These are phyloP conservation scores for Myxozyma nipponensis DNA, from an alignment of 805 yeast genomes.

Conservation along the genomic window DNA sequence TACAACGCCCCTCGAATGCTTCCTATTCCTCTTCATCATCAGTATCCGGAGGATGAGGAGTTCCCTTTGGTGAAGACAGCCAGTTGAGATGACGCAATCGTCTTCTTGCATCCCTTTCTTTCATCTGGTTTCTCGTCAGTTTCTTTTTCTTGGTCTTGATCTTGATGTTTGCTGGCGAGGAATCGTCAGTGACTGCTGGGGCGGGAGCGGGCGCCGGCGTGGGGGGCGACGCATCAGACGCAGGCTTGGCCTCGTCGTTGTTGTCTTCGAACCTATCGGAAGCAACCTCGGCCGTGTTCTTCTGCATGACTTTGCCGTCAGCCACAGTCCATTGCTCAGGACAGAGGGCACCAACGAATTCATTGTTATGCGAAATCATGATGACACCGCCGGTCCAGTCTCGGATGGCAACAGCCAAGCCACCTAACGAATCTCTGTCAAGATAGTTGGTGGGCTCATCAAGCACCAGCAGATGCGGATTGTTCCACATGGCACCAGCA, in stretches of 20 bases:
- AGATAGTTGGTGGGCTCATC: constrained; percentile 98
- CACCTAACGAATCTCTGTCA: constrained; percentile 97
- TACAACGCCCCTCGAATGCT: not conserved
- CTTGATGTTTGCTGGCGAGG: constrained; percentile 94
- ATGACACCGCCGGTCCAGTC: constrained; percentile 99
- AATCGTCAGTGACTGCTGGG: constrained; percentile 50
- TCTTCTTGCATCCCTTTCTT: constrained; percentile 86
- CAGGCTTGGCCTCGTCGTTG: constrained; percentile 45
- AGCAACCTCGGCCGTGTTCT: constrained; percentile 75
- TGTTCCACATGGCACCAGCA: constrained; percentile 99
- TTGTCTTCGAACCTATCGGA: constrained; percentile 78
- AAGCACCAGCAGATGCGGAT: constrained; percentile 90
- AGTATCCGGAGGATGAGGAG: constrained; percentile 90
- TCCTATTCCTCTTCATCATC: constrained; percentile 73
- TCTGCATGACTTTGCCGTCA: constrained; percentile 82
- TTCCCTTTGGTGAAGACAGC: constrained; percentile 95
- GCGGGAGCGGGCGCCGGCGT: constrained; percentile 26
- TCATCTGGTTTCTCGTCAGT: constrained; percentile 95
- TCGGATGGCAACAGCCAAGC: constrained; percentile 93
- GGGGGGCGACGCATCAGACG: constrained; percentile 29
- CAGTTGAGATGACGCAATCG: constrained; percentile 90
- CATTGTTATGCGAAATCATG: constrained; percentile 96
- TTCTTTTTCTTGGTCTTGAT: constrained; percentile 91
- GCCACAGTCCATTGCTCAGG: constrained; percentile 99
- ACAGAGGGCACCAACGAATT: constrained; percentile 93